Evolutionary conservation across 176 grass and related monocot genomes (phyloP).

Genomic region (Elaeis guineensis): DNA sequence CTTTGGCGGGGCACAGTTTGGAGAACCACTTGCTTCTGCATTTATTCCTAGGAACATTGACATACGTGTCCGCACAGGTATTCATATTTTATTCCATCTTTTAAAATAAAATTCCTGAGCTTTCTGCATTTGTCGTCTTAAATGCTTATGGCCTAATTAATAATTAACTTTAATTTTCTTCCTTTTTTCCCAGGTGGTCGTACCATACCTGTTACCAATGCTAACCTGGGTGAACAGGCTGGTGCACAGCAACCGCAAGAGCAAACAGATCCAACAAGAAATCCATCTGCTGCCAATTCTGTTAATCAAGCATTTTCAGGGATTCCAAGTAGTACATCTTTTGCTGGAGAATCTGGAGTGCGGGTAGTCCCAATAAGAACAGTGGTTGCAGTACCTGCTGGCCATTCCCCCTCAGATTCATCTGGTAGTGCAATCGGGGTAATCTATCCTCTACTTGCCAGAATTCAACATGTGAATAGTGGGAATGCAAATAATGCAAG

Average conservation of each 20-base stretch:
- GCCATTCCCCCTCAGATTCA: slow-evolving; percentile 28
- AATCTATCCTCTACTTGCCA: slow-evolving; percentile 54
- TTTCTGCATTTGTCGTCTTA: slow-evolving; percentile 6
- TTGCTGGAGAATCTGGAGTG: slow-evolving; percentile 66
- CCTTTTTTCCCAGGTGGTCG: slow-evolving; percentile 46
- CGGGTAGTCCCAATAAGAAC: slow-evolving; percentile 72
- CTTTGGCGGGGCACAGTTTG: slow-evolving; percentile 14
- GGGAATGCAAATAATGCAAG: slow-evolving; percentile 38
- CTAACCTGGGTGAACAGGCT: slow-evolving; percentile 39
- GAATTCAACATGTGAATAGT: slow-evolving; percentile 48
- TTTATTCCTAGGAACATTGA: slow-evolving; percentile 64
- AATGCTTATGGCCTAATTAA: slow-evolving; percentile 18
- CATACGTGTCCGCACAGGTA: slow-evolving; percentile 61
- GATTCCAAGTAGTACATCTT: slow-evolving; percentile 30
- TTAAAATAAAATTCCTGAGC: not conserved
- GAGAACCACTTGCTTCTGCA: slow-evolving; percentile 31
- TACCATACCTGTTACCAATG: slow-evolving; percentile 40
- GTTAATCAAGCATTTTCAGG: slow-evolving; percentile 37
- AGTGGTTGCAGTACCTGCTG: slow-evolving; percentile 66
- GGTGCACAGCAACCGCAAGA: slow-evolving; percentile 48
- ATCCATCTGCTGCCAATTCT: slow-evolving; percentile 39
- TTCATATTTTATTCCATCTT: slow-evolving; percentile 12
- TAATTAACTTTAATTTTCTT: slow-evolving; percentile 13
- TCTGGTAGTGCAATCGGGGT: slow-evolving; percentile 45
- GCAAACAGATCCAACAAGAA: slow-evolving; percentile 31